These are phyloP conservation scores for Phialophora chinensis DNA, from an alignment of 2,329 filamentous ascomycete genomes.

Conservation along the genomic window DNA sequence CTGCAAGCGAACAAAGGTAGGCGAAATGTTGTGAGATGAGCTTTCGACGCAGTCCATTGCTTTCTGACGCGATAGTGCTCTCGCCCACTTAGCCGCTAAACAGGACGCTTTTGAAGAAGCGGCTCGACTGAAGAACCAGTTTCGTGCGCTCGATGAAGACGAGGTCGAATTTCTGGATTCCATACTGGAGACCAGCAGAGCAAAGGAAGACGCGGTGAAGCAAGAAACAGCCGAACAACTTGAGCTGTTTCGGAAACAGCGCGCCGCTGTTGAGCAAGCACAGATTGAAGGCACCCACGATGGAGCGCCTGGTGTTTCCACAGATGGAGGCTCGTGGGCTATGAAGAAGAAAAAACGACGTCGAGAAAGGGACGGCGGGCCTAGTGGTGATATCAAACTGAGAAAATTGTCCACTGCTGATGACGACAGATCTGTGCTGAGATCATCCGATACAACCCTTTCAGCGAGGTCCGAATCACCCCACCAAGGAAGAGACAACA, in stretches of 20 bases:
- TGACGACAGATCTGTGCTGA: slow-evolving; percentile 24
- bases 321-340: slow-evolving; percentile 53
- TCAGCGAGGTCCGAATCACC: neutral
- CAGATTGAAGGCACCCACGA: slow-evolving; percentile 1
- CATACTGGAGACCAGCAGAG: slow-evolving; percentile 62
- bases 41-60: neutral
- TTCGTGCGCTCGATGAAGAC: slow-evolving; percentile 58
- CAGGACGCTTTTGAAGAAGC: slow-evolving; percentile 61
- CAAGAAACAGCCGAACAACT: slow-evolving; percentile 65
- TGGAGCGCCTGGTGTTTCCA: slow-evolving; percentile 14
- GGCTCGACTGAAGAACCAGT: slow-evolving; percentile 57
- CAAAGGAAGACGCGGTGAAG: slow-evolving; percentile 62
- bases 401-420: slow-evolving; percentile 48
- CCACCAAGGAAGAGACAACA: neutral
- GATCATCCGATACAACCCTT: neutral
- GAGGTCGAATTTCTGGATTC: slow-evolving; percentile 61
- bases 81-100: slow-evolving; percentile 49
- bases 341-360: slow-evolving; percentile 59
- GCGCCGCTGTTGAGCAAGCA: slow-evolving; percentile 63
- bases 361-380: slow-evolving; percentile 54
- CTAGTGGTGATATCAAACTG: slow-evolving; percentile 49
- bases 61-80: slow-evolving; percentile 51
- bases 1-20: slow-evolving; percentile 58
- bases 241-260: slow-evolving; percentile 63
- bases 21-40: slow-evolving; percentile 29